A percentile compares a stretch with the other conserved stretches of the same genome.
phyloP scores from a whole-genome alignment of 495 filamentous ascomycete genomes.

The Hyaloscypha hepaticicola region DNA sequence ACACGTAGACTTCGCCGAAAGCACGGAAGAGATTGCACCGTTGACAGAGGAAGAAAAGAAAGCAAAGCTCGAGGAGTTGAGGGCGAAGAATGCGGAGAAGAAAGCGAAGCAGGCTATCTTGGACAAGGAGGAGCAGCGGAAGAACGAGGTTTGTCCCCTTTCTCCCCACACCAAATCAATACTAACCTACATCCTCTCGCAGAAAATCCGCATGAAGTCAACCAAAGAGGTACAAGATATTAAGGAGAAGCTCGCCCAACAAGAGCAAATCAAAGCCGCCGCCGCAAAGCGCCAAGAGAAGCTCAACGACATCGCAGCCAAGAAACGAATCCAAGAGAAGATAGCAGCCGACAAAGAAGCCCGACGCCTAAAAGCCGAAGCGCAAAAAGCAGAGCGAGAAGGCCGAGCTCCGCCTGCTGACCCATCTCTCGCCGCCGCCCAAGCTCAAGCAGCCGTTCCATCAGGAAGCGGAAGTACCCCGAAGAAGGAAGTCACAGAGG shows the following conservation, averaged over 20 bases:
- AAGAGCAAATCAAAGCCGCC: slow-evolving; percentile 88
- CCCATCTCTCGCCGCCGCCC: slow-evolving; percentile 38
- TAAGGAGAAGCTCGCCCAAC: slow-evolving; percentile 81
- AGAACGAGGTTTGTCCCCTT: slow-evolving; percentile 68
- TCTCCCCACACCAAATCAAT: slow-evolving; percentile 9
- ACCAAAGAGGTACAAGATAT: slow-evolving; percentile 74
- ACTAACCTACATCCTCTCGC: background rate
- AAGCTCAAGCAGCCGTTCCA: slow-evolving; percentile 37
- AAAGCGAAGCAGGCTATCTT: slow-evolving; percentile 62
- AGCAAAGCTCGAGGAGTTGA: slow-evolving; percentile 69
- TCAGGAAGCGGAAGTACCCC: slow-evolving; percentile 35
- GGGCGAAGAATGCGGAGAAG: slow-evolving; percentile 71
- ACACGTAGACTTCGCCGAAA: slow-evolving; percentile 91
- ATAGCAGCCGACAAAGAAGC: slow-evolving; percentile 91
- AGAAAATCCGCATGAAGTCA: slow-evolving; percentile 86
- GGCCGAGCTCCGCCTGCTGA: slow-evolving; percentile 59
- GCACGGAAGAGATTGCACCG: slow-evolving; percentile 84
- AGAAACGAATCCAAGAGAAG: slow-evolving; percentile 82
- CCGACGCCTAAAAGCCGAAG: slow-evolving; percentile 75
- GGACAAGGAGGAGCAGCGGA: slow-evolving; percentile 82
- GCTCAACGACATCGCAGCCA: slow-evolving; percentile 79
- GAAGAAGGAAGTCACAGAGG: slow-evolving; percentile 63
- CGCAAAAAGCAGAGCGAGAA: slow-evolving; percentile 78
- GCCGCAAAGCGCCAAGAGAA: slow-evolving; percentile 83
- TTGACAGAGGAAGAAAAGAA: slow-evolving; percentile 92